A percentile compares a stretch with the other conserved stretches of the same genome.
These are phyloP conservation scores for Bothriochloa decipiens DNA, from an alignment of 176 grass and related monocot genomes.

Conservation along the genomic window DNA sequence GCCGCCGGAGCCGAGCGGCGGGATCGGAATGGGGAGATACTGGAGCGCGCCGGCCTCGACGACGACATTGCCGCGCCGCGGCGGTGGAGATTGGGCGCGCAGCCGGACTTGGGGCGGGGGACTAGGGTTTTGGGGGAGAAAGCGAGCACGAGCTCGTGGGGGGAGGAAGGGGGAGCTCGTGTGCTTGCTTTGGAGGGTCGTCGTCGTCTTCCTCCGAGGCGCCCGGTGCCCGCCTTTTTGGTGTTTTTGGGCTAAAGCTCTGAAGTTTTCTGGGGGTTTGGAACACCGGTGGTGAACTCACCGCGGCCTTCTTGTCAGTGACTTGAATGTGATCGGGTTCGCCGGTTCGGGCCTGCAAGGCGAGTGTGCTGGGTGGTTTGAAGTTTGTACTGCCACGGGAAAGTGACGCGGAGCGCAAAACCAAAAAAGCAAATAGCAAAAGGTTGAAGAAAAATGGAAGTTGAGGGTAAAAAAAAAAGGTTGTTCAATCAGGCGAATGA, in stretches of 20 bases:
- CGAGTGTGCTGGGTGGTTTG: neutral
- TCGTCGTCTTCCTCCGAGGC: constrained; percentile 60
- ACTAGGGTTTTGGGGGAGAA: constrained; percentile 60
- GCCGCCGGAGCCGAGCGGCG: constrained; percentile 46
- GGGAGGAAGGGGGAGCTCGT: constrained; percentile 34
- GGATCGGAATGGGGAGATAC: constrained; percentile 98
- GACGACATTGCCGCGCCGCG: constrained; percentile 71
- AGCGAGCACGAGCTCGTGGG: constrained; percentile 37
- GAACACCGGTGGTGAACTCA: constrained; percentile 40
- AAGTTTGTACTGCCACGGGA: neutral
- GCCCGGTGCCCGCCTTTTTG: constrained; percentile 53
- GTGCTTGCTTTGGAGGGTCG: constrained; percentile 48
- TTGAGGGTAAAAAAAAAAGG: neutral
- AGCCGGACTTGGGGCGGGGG: neutral
- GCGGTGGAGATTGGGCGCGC: neutral
- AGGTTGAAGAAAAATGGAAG: neutral
- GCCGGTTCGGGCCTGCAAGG: no score
- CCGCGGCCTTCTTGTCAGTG: neutral
- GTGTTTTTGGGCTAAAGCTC: constrained; percentile 37
- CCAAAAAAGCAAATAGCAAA: neutral
- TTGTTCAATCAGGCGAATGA: neutral
- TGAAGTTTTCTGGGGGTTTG: constrained; percentile 38
- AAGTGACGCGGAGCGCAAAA: neutral
- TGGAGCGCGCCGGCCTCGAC: constrained; percentile 70
- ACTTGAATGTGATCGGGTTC: neutral